Evolutionary conservation across 306 rosid genomes (phyloP).

Genomic region (Quercus rubra): DNA sequence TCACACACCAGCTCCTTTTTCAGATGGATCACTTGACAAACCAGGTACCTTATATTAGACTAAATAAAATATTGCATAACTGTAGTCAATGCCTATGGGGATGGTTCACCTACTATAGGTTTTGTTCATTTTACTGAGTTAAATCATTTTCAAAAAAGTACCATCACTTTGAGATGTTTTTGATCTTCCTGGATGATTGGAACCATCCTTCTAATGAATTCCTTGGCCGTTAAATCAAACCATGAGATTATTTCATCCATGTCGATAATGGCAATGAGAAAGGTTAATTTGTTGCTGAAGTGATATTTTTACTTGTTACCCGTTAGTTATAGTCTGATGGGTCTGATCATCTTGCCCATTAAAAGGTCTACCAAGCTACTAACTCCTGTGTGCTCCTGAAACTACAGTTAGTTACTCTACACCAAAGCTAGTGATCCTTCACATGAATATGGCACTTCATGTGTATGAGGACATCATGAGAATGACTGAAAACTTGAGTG

Average conservation of each 20-base stretch:
- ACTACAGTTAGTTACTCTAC: constrained; percentile 61
- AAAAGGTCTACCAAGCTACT: constrained; percentile 18
- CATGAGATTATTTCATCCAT: neutral
- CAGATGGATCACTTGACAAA: constrained; percentile 81
- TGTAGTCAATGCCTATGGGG: neutral
- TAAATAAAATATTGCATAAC: neutral
- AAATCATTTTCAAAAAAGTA: neutral
- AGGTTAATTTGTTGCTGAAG: neutral
- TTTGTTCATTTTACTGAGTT: neutral
- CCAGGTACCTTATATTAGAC: constrained; percentile 51
- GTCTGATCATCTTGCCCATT: neutral
- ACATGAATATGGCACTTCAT: constrained; percentile 97
- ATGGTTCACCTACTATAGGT: neutral
- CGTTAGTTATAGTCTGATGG: neutral
- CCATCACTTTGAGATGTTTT: neutral
- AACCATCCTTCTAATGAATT: neutral
- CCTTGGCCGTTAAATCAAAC: neutral
- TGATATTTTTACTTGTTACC: neutral
- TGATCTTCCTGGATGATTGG: neutral
- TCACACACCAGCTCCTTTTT: constrained; percentile 63
- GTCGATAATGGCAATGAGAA: neutral
- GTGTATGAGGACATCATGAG: constrained; percentile 93
- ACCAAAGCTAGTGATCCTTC: constrained; percentile 84
- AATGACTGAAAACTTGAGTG: constrained; percentile 88
- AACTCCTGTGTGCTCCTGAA: constrained; percentile 18